Conservation (phyloP, 2,329 filamentous ascomycete species). For the Apiospora hydei region DNA sequence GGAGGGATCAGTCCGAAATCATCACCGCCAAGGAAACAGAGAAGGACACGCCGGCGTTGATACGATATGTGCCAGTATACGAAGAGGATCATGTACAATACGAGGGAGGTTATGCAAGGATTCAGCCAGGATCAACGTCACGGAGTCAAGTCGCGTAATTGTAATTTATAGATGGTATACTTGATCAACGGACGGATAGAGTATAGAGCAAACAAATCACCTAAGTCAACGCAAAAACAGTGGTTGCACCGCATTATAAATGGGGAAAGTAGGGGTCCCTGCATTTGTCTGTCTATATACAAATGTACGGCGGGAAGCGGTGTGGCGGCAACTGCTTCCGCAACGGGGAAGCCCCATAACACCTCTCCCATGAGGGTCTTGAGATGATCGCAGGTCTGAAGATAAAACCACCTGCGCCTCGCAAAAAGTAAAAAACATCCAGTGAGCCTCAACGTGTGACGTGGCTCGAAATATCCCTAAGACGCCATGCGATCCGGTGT, state of each 20-base stretch:
- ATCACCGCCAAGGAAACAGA: background rate
- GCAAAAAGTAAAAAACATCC: conserved; percentile 13
- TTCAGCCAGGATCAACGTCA: background rate
- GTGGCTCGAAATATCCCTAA: conserved; percentile 14
- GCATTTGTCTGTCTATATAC: conserved; percentile 20
- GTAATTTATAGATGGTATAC: background rate
- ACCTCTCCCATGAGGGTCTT: background rate
- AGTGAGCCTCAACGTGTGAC: conserved; percentile 1
- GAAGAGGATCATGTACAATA: background rate
- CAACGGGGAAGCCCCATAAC: conserved; percentile 1
- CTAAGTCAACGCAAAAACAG: background rate
- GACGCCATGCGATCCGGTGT: conserved; percentile 20
- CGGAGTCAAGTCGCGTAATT: background rate
- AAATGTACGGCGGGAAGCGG: conserved; percentile 15
- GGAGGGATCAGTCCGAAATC: background rate
- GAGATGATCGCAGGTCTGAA: conserved; percentile 10
- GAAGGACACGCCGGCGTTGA: background rate
- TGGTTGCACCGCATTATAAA: background rate
- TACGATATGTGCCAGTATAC: background rate
- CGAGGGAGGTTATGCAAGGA: background rate
- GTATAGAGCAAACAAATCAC: background rate
- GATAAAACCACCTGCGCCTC: conserved; percentile 17
- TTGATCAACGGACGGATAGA: background rate
- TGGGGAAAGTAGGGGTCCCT: conserved; percentile 15
- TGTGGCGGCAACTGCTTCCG: background rate